Base-by-base conservation (phyloP, 2,329 filamentous ascomycete genomes). In the Ascochyta pisi region DNA sequence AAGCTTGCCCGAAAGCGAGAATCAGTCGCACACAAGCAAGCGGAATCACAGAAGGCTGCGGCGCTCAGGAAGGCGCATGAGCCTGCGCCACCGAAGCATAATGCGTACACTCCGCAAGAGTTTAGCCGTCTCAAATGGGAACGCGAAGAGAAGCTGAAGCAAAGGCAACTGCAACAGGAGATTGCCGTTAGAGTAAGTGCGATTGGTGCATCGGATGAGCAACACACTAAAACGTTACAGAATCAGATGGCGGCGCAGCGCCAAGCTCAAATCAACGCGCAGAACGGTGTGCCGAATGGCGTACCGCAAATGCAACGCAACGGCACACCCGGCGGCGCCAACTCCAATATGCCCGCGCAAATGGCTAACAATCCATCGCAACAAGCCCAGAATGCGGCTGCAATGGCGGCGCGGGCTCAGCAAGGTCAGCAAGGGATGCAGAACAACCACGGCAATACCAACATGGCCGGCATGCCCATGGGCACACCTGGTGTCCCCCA, bases 1-100 rank as follows among this genome's bases (percentile, higher is more conserved):
- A 99, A 98, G 74, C 77, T 96, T 43, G 93, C 93, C 0, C 96
- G 96, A 81, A 98, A 97, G 77, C 86, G 94, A 24, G 95, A 99
- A 77, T 89, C 90, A 10, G 84, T 86, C 24, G 80, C 87, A 26
- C 92, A 95, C 71, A 98, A 98, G 79, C 91, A 95, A 72, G 90
- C 94, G 70, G 92, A 97, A 71, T 82, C 79, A 29, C 75, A 78
- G 53, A 82, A 81, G 67, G 85, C 92, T 53, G 91, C 91, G 44
- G 89, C 90, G 29, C 86, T 91, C 74, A 88, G 95, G 50, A 97
- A 97, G 76, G 84, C 86, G 13, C 90, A 90, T 57, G 91, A 96
- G 67, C 65, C 84, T 73, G 69, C 84, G 75, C 70, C 91, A 59
- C 83, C 83, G 13, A 84, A 84, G 62, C 79, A 76, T 35, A 82